phyloP scores from a whole-genome alignment of 2,329 filamentous ascomycete species.

The Colletotrichum sp. region DNA sequence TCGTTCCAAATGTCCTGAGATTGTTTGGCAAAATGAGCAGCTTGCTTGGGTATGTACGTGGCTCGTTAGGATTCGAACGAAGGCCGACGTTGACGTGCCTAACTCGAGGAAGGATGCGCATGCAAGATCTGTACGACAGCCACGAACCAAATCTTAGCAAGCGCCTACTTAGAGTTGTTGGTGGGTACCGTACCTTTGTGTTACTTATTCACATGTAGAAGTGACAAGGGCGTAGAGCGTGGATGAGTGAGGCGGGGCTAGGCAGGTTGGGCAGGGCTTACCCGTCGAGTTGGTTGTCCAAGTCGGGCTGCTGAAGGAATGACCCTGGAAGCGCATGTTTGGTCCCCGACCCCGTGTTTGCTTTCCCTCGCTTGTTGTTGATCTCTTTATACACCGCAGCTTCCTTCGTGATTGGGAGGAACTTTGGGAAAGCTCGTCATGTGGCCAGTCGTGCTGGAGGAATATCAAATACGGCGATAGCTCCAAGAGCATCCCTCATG shows the following conservation, averaged over 20 bases:
- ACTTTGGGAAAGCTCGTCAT: background rate
- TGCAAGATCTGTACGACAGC: background rate
- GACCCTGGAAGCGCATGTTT: background rate
- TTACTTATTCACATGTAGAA: background rate
- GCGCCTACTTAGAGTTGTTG: background rate
- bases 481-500: background rate
- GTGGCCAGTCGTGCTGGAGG: background rate
- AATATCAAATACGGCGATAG: background rate
- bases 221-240: background rate
- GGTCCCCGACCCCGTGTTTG: background rate
- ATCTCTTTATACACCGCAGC: background rate
- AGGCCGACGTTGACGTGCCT: background rate
- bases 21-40: background rate
- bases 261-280: background rate
- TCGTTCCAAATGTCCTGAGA: background rate
- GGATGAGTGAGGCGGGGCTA: background rate
- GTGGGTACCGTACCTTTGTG: background rate
- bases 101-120: background rate
- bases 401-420: background rate
- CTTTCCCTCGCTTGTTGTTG: background rate
- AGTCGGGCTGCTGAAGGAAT: background rate
- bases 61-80: background rate
- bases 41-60: background rate
- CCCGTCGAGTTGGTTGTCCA: background rate
- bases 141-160: background rate